Base-by-base conservation (phyloP, 2,329 filamentous ascomycete genomes). In the Fusarium sp. region DNA sequence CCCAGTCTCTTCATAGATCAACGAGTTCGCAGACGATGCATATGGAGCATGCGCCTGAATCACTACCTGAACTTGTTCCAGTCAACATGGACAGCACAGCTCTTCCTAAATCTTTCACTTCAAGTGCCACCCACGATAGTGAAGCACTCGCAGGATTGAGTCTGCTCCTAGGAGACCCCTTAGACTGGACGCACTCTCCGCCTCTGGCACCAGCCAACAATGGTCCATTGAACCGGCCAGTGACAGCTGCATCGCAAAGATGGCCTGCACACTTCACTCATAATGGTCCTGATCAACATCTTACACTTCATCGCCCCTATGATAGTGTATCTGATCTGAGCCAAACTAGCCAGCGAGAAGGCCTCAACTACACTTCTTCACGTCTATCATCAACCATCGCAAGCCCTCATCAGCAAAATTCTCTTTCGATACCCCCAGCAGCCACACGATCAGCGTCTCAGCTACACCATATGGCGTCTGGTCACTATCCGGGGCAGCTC, bases 41-140 rank as follows among this genome's bases (percentile, higher is more conserved):
- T 18, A 30, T 57, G 12, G 41, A 68, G 30, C 47, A 63, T 22
- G 20, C 51, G 5, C 22, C 22, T 10, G 58, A 50, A 16, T 65
- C 64, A 12, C 51, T 68, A 6, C 69, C 69, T 30, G 69, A 72
- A 54, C 50, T 69, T 28, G 53, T 69, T 20, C 64, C 63, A 31
- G 51, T 69, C 20, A 41, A 64, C 9, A 72, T 72, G 64, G 18
- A 18, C 50, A 44, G 26, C 16, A 5, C 31, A 6, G 3, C 28
- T 28, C 18, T 41, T 18, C 45, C 58, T 9, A 45, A 38, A 31
- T 20, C 58, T 14, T 45, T 44, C 7, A 53, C 33, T 20, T 31
- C 64, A 30, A 56, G 36, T 11, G 36, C 55, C 9, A 56, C 28
- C 15, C 47, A 26, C 24, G 55, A 60, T 26, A 44, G 16, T 1